Evolutionary conservation across 192 early-diverging fungal genomes (phyloP), one percentile per base, ranked within the genome.

Genomic region (Mortierella hygrophila): DNA sequence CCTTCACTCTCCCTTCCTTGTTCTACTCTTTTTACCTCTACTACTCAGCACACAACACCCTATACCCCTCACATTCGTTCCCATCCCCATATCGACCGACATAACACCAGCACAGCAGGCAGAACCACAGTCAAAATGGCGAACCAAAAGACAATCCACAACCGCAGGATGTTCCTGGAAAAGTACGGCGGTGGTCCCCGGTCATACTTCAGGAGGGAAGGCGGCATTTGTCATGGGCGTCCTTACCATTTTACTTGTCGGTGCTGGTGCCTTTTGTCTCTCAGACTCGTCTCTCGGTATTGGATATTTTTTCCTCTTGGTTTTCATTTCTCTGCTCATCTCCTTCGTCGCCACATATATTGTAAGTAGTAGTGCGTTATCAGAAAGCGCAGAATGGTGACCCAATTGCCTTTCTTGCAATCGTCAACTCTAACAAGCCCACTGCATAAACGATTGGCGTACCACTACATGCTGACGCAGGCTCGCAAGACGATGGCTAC

Each of bases 401-500:
- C 18, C 18, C 41, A 42, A 42, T 73, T 49, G 29, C 6, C 63
- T 29, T 0, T 10, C 42, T 44, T 23, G 49, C 44, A 6, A 18
- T 21, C 69, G 13, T 21, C 26, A 10, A 21, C 44, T 72, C 41
- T 72, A 46, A 46, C 3, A 72, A 13, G n/a, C 20, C n/a, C n/a
- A 4, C 18, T 44, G 37, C 13, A 37, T 32, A 8, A 65, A 11
- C 21, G 35, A 42, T 68, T 76, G 80, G 46, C 73, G 3, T 82
- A 75, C 21, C 80, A 82, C 40, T 82, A 82, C 54, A 68, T 76
- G 52, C 3, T 82, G 38, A 82, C 80, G 1, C 73, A 76, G 68
- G 80, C 80, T 0, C 80, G 68, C 26, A 82, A 76, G 38, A 82
- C 80, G 0, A 72, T 82, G 73, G 80, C 63, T 4, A 16, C 44